Evolutionary conservation across 345 rosid genomes (phyloP).

Genomic region (Cardamine occulta): DNA sequence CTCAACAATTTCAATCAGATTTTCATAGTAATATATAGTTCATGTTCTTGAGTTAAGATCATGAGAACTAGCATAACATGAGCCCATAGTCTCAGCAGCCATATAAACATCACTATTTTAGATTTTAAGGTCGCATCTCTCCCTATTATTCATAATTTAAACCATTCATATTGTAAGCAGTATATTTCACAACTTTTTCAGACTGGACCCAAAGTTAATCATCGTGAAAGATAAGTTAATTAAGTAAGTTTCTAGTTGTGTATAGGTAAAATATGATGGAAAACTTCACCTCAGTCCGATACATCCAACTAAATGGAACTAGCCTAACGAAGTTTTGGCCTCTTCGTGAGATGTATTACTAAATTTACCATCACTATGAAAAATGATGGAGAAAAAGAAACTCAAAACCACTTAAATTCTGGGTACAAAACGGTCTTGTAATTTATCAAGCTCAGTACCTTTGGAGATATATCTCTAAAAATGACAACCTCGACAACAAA

Average conservation of each 20-base stretch:
- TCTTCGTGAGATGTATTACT: no score
- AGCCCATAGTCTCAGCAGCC: no score
- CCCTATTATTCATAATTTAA: background rate
- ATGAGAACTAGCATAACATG: no score
- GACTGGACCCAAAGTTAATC: slow-evolving; percentile 2
- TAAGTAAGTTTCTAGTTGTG: no score
- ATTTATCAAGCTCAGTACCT: background rate
- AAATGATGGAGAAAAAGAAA: slow-evolving; percentile 3
- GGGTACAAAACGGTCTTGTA: background rate
- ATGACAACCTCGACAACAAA: background rate
- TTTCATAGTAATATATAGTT: background rate
- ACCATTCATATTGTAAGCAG: slow-evolving; percentile 11
- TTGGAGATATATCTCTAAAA: background rate
- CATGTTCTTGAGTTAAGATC: no score
- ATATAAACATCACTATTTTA: no score
- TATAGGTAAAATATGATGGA: no score
- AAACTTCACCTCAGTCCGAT: no score
- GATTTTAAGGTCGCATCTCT: background rate
- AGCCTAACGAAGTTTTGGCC: no score
- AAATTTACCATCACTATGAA: background rate
- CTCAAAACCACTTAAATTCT: background rate
- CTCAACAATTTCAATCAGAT: background rate
- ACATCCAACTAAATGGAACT: background rate
- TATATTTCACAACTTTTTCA: slow-evolving; percentile 1
- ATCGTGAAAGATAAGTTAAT: background rate